phyloP scores from a whole-genome alignment of 306 rosid genomes.

The Cucurbita argyrosperma region DNA sequence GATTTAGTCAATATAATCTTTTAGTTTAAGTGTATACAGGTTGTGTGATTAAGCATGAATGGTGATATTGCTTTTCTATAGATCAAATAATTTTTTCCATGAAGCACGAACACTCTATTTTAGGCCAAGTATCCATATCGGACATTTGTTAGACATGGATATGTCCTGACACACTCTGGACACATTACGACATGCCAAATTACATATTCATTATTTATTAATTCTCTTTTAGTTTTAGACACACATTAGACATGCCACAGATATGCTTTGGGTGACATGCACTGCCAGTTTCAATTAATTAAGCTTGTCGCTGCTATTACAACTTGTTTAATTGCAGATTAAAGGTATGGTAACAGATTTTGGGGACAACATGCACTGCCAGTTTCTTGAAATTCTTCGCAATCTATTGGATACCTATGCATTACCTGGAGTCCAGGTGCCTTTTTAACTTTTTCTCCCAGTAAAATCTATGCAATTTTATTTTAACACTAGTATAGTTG shows the following conservation, averaged over 20 bases:
- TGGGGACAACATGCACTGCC: constrained; percentile 89
- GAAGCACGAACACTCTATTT: background rate
- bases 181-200: no score
- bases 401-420: constrained; percentile 66
- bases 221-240: no score
- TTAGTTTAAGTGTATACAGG: background rate
- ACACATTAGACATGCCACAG: no score
- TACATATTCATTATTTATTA: no score
- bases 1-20: background rate
- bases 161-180: no score
- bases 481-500: background rate
- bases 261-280: no score
- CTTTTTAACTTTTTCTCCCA: background rate
- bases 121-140: no score
- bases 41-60: no score
- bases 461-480: background rate
- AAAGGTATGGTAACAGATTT: constrained; percentile 90
- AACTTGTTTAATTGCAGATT: constrained; percentile 33
- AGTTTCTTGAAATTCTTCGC: constrained; percentile 97
- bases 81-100: background rate
- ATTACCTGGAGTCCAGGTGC: constrained; percentile 78
- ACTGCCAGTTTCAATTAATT: no score
- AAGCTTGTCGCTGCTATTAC: background rate
- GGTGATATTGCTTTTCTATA: background rate
- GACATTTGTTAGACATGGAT: no score